These are phyloP conservation scores for Chernovozyma sophiae-reginae DNA, from an alignment of 1,139 yeast genomes.

Conservation along the genomic window DNA sequence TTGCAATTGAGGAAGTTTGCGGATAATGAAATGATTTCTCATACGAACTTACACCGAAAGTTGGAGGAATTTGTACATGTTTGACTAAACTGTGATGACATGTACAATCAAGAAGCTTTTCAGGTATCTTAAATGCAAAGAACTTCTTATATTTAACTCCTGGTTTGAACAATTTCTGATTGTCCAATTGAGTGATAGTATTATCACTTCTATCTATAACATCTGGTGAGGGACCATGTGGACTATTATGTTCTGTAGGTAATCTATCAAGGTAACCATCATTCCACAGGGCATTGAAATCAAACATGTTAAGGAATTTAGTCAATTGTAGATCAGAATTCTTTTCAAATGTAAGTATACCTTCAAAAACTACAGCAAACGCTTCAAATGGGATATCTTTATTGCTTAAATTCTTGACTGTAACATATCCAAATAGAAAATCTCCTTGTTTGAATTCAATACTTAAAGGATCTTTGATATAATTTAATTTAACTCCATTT, in stretches of 20 bases:
- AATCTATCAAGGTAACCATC: slow-evolving; percentile 32
- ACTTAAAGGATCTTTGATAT: slow-evolving; percentile 23
- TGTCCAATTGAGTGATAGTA: slow-evolving; percentile 24
- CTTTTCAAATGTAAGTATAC: slow-evolving; percentile 19
- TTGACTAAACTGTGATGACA: slow-evolving; percentile 34
- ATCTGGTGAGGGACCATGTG: slow-evolving; percentile 15
- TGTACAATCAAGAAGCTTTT: slow-evolving; percentile 30
- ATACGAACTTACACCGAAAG: slow-evolving; percentile 28
- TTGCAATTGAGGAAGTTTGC: slow-evolving; percentile 21
- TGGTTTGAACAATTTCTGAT: slow-evolving; percentile 27
- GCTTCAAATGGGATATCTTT: slow-evolving; percentile 34
- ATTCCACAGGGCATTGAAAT: slow-evolving; percentile 41
- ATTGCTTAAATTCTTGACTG: slow-evolving; percentile 28
- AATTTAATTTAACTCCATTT: slow-evolving; percentile 21
- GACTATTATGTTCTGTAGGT: slow-evolving; percentile 25
- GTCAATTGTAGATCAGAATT: slow-evolving; percentile 2
- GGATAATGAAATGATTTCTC: slow-evolving; percentile 12
- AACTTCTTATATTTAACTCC: slow-evolving; percentile 35
- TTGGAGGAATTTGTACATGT: slow-evolving; percentile 36
- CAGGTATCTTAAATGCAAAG: slow-evolving; percentile 38
- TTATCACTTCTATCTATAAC: slow-evolving; percentile 29
- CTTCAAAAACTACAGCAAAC: slow-evolving; percentile 39
- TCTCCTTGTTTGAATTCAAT: slow-evolving; percentile 38
- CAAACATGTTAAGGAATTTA: slow-evolving; percentile 36
- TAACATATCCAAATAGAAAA: slow-evolving; percentile 35